phyloP scores from a whole-genome alignment of 805 yeast genomes.

The Ogataea minuta region DNA sequence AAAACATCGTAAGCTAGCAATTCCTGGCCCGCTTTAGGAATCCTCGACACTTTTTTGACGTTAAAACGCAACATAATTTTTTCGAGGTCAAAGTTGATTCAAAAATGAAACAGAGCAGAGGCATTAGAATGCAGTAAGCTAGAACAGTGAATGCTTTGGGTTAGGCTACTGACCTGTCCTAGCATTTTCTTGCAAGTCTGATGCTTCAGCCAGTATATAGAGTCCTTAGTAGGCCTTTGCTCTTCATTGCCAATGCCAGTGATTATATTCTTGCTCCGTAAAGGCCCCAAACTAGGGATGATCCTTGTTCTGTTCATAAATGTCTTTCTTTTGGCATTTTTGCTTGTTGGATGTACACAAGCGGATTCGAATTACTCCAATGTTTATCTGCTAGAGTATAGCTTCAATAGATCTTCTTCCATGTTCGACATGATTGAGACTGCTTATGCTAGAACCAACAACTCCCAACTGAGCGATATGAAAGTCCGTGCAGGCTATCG shows the following conservation, averaged over 20 bases:
- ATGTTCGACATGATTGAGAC: conserved; percentile 40
- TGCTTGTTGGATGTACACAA: conserved; percentile 54
- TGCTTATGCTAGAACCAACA: conserved; percentile 34
- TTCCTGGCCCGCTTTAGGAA: conserved; percentile 1
- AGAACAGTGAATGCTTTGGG: too few relatives aligned
- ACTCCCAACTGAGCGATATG: conserved; percentile 39
- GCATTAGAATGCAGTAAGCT: too few relatives aligned
- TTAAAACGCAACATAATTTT: conserved; percentile 3
- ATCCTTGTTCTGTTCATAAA: conserved; percentile 45
- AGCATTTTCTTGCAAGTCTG: neutral
- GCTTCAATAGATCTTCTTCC: conserved; percentile 46
- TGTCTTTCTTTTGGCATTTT: conserved; percentile 50
- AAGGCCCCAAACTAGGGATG: conserved; percentile 42
- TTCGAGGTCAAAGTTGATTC: neutral
- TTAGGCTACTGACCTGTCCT: neutral
- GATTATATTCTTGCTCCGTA: conserved; percentile 26
- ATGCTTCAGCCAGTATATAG: neutral
- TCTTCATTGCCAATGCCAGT: neutral
- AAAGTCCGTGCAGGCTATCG: conserved; percentile 52
- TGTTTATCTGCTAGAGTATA: conserved; percentile 47
- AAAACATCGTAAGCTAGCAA: conserved; percentile 14
- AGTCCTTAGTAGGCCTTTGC: neutral
- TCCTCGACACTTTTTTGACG: conserved; percentile 2
- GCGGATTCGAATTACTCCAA: conserved; percentile 42
- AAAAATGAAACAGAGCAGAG: neutral